Conservation (phyloP, 192 early-diverging fungal species). For the Coemansia sp. region DNA sequence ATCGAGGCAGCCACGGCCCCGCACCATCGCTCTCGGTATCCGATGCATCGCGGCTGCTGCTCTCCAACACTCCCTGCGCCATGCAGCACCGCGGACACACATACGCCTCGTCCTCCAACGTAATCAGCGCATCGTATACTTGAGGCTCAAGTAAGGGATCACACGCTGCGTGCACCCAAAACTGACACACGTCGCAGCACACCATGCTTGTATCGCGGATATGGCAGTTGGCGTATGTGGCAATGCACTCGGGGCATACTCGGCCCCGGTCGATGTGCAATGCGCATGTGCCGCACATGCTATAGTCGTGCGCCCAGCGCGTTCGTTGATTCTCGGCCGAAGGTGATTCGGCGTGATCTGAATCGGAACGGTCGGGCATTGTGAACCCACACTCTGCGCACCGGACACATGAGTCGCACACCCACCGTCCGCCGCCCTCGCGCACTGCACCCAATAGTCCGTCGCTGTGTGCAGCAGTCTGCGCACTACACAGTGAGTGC, state of each 20-base stretch:
- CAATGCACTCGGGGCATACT: slow-evolving; percentile 57
- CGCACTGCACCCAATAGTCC: slow-evolving; percentile 12
- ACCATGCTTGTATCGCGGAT: slow-evolving; percentile 60
- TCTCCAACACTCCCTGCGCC: background rate
- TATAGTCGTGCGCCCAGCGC: slow-evolving; percentile 53
- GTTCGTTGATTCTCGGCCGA: background rate
- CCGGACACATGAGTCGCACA: slow-evolving; percentile 39
- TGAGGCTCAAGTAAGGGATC: slow-evolving; percentile 49
- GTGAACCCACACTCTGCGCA: slow-evolving; percentile 44
- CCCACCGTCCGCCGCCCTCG: slow-evolving; percentile 35
- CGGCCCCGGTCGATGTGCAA: slow-evolving; percentile 51
- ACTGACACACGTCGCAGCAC: slow-evolving; percentile 59
- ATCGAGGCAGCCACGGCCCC: slow-evolving; percentile 8
- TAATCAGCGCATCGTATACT: slow-evolving; percentile 58
- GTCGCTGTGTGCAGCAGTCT: slow-evolving; percentile 8
- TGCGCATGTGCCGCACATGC: slow-evolving; percentile 56
- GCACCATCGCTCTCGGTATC: slow-evolving; percentile 6
- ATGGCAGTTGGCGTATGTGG: slow-evolving; percentile 51
- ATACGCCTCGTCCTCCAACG: slow-evolving; percentile 57
- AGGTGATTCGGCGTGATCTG: background rate
- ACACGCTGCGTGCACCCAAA: slow-evolving; percentile 61
- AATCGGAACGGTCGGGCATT: slow-evolving; percentile 5
- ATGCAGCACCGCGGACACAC: slow-evolving; percentile 56
- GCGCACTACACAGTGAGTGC: slow-evolving; percentile 40
- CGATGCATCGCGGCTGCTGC: background rate